Conservation (phyloP, 2,329 filamentous ascomycete genomes). For the Nothomitra cinnamomea region DNA sequence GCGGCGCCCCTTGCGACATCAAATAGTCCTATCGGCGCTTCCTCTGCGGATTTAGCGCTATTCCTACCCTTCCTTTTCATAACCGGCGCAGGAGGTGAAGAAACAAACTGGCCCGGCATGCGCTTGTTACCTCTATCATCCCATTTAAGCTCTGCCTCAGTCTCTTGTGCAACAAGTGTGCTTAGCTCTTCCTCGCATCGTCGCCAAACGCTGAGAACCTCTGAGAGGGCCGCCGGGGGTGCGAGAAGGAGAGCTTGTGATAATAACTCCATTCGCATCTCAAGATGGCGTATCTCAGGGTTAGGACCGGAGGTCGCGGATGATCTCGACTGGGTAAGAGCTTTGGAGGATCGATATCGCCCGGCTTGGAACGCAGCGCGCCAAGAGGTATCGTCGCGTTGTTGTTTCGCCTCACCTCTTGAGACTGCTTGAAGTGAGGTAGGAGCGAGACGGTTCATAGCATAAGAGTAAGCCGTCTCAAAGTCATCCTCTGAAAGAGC, state of each 20-base stretch:
- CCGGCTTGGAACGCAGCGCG: slow-evolving; percentile 63
- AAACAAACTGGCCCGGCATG: slow-evolving; percentile 29
- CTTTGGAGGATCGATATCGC: slow-evolving; percentile 39
- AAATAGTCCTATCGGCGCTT: slow-evolving; percentile 34
- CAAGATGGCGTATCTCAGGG: slow-evolving; percentile 50
- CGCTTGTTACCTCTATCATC: slow-evolving; percentile 46
- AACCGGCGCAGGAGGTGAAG: neutral
- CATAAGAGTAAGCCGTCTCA: slow-evolving; percentile 73
- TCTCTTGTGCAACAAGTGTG: slow-evolving; percentile 46
- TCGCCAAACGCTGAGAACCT: slow-evolving; percentile 59
- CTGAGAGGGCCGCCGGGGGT: slow-evolving; percentile 50
- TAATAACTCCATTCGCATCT: slow-evolving; percentile 68
- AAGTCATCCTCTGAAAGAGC: slow-evolving; percentile 64
- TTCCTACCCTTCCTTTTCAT: neutral
- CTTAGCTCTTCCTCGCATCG: slow-evolving; percentile 65
- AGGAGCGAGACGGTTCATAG: slow-evolving; percentile 46
- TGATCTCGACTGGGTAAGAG: slow-evolving; percentile 15
- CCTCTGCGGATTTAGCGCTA: slow-evolving; percentile 15
- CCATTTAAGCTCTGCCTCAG: slow-evolving; percentile 51
- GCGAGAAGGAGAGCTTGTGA: slow-evolving; percentile 59
- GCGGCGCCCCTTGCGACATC: slow-evolving; percentile 34
- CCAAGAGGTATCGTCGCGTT: slow-evolving; percentile 55
- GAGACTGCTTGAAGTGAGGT: slow-evolving; percentile 13
- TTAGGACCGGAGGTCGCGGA: slow-evolving; percentile 39
- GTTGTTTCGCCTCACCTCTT: slow-evolving; percentile 8